phyloP scores from a whole-genome alignment of 2,329 filamentous ascomycete species.

The Aspergillus fumigatiaffinis region DNA sequence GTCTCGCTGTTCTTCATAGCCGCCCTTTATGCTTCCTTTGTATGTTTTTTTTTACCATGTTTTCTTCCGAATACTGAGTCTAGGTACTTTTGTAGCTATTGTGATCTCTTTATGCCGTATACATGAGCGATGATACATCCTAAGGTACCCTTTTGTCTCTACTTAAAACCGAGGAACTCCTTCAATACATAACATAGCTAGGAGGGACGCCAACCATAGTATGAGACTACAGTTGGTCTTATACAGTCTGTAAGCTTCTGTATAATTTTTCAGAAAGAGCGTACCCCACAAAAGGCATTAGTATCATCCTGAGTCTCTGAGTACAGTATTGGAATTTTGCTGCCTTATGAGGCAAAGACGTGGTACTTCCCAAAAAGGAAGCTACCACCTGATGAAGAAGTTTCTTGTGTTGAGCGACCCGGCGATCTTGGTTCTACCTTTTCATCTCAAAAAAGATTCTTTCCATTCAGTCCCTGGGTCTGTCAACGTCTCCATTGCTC shows the following conservation, averaged over 20 bases:
- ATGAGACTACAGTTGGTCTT: background rate
- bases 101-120: too few species aligned
- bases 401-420: background rate
- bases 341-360: background rate
- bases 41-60: too few species aligned
- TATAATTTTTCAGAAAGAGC: background rate
- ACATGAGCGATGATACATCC: too few species aligned
- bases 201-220: too few species aligned
- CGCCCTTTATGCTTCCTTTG: too few species aligned
- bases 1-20: too few species aligned
- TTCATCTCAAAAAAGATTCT: background rate
- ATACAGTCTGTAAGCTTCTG: background rate
- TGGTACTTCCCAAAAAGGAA: background rate
- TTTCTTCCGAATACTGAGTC: too few species aligned
- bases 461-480: background rate
- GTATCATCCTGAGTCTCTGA: background rate
- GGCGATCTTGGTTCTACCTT: background rate
- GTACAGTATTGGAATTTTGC: background rate
- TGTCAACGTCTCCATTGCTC: background rate
- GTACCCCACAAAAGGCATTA: background rate
- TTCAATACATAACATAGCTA: too few species aligned
- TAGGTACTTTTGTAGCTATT: too few species aligned
- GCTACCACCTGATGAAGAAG: background rate
- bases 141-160: too few species aligned
- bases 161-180: too few species aligned